Conservation (phyloP, 768 basidiomycete species). For the Calvatia gigantea region DNA sequence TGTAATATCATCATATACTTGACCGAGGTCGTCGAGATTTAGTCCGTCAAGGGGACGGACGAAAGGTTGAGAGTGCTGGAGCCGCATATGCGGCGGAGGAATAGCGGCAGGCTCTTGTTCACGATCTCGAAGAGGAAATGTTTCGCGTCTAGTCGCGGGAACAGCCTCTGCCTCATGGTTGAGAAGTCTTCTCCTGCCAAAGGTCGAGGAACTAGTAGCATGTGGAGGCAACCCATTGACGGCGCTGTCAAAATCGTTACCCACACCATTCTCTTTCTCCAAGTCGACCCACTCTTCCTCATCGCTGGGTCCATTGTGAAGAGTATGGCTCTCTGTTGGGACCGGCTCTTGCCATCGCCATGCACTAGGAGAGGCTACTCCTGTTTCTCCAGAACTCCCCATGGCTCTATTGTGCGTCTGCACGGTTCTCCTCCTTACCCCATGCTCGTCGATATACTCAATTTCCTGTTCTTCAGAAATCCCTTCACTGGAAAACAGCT, state of each 20-base stretch:
- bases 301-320: constrained; percentile 20
- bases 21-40: constrained; percentile 60
- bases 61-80: constrained; percentile 67
- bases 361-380: constrained; percentile 15
- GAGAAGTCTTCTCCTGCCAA: constrained; percentile 29
- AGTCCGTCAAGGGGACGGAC: constrained; percentile 73
- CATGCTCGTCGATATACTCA: constrained; percentile 34
- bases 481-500: constrained; percentile 8
- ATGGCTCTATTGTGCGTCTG: neutral
- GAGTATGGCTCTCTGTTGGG: constrained; percentile 6
- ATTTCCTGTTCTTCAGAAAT: constrained; percentile 21
- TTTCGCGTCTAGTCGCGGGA: constrained; percentile 46
- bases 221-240: constrained; percentile 33
- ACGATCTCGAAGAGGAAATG: constrained; percentile 51
- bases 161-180: constrained; percentile 31
- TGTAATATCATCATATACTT: constrained; percentile 67
- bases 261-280: constrained; percentile 37
- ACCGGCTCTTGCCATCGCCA: constrained; percentile 4
- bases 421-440: constrained; percentile 18
- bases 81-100: constrained; percentile 62
- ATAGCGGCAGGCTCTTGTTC: constrained; percentile 33
- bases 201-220: constrained; percentile 32
- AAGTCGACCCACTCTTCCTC: constrained; percentile 63
- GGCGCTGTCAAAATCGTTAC: constrained; percentile 32
- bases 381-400: constrained; percentile 7